These are phyloP conservation scores for Ganoderma lucidum DNA, from an alignment of 1,284 basidiomycete genomes.

Conservation along the genomic window DNA sequence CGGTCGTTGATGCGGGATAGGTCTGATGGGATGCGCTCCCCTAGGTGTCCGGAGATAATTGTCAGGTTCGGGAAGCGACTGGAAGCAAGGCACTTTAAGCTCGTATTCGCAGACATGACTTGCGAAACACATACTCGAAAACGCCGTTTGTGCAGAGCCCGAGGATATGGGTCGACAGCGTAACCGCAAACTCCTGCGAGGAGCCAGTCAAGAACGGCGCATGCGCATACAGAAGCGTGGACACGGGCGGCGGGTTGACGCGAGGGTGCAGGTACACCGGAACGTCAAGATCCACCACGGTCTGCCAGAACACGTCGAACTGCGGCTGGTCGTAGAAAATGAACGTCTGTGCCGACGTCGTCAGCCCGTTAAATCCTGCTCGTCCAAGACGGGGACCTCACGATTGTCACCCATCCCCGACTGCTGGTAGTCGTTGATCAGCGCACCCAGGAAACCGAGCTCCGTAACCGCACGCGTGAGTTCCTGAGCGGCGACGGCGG, in stretches of 20 bases:
- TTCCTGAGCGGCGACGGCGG: constrained; percentile 49
- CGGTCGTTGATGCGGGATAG: constrained; percentile 9
- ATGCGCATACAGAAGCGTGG: constrained; percentile 6
- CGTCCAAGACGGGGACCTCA: background rate
- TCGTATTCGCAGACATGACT: background rate
- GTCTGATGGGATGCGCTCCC: constrained; percentile 9
- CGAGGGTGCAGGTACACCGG: constrained; percentile 45
- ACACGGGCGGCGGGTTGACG: constrained; percentile 5
- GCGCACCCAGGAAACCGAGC: constrained; percentile 43
- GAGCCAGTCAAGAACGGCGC: constrained; percentile 7
- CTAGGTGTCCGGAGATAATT: constrained; percentile 1
- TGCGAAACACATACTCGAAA: background rate
- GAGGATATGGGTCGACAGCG: constrained; percentile 8
- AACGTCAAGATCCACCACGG: constrained; percentile 50
- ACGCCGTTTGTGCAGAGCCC: constrained; percentile 9
- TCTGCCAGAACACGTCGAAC: constrained; percentile 54
- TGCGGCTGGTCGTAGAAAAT: constrained; percentile 53
- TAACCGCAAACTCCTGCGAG: constrained; percentile 6
- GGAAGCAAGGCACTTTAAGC: background rate
- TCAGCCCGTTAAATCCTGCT: background rate
- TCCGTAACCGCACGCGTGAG: constrained; percentile 50
- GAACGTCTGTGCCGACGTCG: constrained; percentile 1
- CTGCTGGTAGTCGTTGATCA: constrained; percentile 13
- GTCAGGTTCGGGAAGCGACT: constrained; percentile 8
- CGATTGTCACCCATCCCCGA: constrained; percentile 6